Conservation (phyloP, 177 flowering plant species). For the Tripterygium wilfordii region DNA sequence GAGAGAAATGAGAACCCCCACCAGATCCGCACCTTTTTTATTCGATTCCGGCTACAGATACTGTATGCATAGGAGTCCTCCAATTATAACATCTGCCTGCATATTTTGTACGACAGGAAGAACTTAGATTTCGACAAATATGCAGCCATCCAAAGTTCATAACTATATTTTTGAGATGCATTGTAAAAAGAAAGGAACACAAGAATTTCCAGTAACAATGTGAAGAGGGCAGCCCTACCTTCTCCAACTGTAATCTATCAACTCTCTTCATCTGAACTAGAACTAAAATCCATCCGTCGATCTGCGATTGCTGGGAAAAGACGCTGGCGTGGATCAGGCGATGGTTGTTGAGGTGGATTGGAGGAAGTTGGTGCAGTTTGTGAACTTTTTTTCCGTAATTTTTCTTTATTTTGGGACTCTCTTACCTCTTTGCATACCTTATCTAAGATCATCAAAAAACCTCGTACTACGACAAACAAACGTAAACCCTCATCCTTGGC, state of each 20-base stretch:
- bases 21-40: too few species aligned
- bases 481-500: constrained; percentile 87
- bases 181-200: too few species aligned
- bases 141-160: too few species aligned
- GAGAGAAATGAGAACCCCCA: too few species aligned
- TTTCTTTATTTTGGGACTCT: constrained; percentile 28
- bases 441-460: constrained; percentile 74
- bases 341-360: constrained; percentile 23
- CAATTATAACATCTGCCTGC: too few species aligned
- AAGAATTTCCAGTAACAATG: too few species aligned
- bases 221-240: too few species aligned
- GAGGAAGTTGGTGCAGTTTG: constrained; percentile 25
- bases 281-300: constrained; percentile 33
- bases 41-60: too few species aligned
- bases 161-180: too few species aligned
- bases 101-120: too few species aligned
- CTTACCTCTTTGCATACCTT: constrained; percentile 73
- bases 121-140: too few species aligned
- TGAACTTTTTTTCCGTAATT: constrained; percentile 26
- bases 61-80: too few species aligned
- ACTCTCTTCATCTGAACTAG: constrained; percentile 54
- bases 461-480: constrained; percentile 74
- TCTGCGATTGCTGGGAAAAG: constrained; percentile 57
- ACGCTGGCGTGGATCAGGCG: constrained; percentile 31
- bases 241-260: constrained; percentile 8